These are phyloP conservation scores for Choiromyces venosus DNA, from an alignment of 495 filamentous ascomycete genomes.

Conservation along the genomic window DNA sequence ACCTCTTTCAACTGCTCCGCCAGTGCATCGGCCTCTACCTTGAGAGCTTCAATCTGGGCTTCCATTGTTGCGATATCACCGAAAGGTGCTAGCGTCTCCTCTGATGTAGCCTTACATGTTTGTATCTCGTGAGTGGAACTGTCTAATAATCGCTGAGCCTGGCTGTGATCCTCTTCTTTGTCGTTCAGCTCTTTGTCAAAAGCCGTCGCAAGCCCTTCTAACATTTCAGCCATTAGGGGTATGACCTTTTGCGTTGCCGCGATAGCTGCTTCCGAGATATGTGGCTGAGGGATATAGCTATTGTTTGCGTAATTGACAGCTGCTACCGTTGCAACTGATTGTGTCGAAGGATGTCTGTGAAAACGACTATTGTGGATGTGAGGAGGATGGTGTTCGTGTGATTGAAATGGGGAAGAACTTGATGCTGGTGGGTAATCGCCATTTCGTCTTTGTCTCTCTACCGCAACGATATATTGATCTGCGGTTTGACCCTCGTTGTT, in stretches of 20 bases:
- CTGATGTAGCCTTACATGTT: slow-evolving; percentile 28
- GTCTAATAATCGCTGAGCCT: slow-evolving; percentile 42
- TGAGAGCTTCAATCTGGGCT: slow-evolving; percentile 34
- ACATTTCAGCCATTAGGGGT: slow-evolving; percentile 42
- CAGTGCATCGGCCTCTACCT: slow-evolving; percentile 25
- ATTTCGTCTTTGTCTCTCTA: slow-evolving; percentile 35
- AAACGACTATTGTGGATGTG: slow-evolving; percentile 27
- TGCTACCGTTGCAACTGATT: slow-evolving; percentile 36
- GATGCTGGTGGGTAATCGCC: slow-evolving; percentile 35
- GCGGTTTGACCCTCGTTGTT: slow-evolving; percentile 76
- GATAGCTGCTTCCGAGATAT: slow-evolving; percentile 44
- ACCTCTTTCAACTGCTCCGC: slow-evolving; percentile 36
- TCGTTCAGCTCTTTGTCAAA: slow-evolving; percentile 43
- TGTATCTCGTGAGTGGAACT: slow-evolving; percentile 42
- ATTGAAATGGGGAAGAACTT: slow-evolving; percentile 36
- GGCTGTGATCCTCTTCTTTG: slow-evolving; percentile 43
- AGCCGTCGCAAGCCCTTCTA: slow-evolving; percentile 42
- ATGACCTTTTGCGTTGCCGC: slow-evolving; percentile 43
- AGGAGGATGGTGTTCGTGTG: slow-evolving; percentile 30
- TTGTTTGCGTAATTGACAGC: slow-evolving; percentile 33
- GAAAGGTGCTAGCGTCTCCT: slow-evolving; percentile 34
- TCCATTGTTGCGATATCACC: slow-evolving; percentile 34
- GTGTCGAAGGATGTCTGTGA: slow-evolving; percentile 35
- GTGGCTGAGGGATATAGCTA: slow-evolving; percentile 36
- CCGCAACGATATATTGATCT: slow-evolving; percentile 58